Percentiles rank a stretch among this genome's conserved stretches.
Conservation (phyloP, 495 filamentous ascomycete genomes). For the Apodospora peruviana region DNA sequence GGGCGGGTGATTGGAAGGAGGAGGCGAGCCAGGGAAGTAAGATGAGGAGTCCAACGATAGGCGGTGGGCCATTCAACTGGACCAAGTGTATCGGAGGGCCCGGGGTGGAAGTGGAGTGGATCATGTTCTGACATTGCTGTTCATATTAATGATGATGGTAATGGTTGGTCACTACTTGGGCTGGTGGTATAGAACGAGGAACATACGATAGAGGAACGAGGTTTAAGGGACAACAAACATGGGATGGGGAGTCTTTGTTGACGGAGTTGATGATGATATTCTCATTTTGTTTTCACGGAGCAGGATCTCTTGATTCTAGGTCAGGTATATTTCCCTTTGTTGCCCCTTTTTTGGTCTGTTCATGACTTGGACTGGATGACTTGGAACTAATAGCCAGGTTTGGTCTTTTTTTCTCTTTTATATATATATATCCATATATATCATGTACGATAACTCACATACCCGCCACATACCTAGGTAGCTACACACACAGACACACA, state of each 20-base stretch:
- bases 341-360: too few relatives aligned
- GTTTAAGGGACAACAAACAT: too few relatives aligned
- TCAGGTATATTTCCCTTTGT: too few relatives aligned
- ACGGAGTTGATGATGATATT: not conserved
- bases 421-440: not conserved
- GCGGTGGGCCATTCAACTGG: slow-evolving; percentile 63
- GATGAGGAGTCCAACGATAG: slow-evolving; percentile 20
- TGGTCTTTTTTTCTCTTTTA: not conserved
- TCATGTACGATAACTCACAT: not conserved
- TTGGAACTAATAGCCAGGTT: too few relatives aligned
- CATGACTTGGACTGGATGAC: too few relatives aligned
- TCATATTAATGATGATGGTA: not conserved
- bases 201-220: not conserved
- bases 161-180: too few relatives aligned
- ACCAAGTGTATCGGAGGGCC: slow-evolving; percentile 65
- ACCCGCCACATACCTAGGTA: too few relatives aligned
- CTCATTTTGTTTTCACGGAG: not conserved
- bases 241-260: too few relatives aligned
- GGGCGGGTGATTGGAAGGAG: slow-evolving; percentile 53
- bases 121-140: slow-evolving; percentile 61
- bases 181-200: too few relatives aligned
- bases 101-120: slow-evolving; percentile 73
- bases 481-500: too few relatives aligned
- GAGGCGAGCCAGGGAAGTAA: slow-evolving; percentile 20
- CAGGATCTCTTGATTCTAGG: too few relatives aligned